Evolutionary conservation across 1,284 basidiomycete genomes (phyloP).

Genomic region (Ganoderma sinense): DNA sequence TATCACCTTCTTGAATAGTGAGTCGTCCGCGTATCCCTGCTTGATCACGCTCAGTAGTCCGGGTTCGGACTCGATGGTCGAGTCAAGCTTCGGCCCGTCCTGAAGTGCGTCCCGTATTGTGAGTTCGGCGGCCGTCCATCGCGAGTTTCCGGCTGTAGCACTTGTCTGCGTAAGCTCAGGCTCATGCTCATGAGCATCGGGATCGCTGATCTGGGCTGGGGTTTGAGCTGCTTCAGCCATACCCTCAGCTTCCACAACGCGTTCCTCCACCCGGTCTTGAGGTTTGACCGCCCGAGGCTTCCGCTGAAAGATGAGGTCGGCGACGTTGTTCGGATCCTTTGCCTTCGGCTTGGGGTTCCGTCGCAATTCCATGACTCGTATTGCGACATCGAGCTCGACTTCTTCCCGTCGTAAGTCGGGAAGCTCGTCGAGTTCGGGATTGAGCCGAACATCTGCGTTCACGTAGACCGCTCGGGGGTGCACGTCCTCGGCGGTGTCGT

Average conservation of each 20-base stretch:
- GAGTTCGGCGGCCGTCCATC: too few relatives aligned
- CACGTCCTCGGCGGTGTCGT: slow-evolving; percentile 32
- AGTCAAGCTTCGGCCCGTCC: neutral
- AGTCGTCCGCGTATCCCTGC: neutral
- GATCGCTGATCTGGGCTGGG: too few relatives aligned
- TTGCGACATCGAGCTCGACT: neutral
- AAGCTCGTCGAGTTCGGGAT: slow-evolving; percentile 35
- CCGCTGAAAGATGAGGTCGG: neutral
- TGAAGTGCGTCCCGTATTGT: neutral
- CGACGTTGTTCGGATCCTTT: neutral
- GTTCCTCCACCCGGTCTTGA: too few relatives aligned
- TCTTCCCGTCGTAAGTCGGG: slow-evolving; percentile 20
- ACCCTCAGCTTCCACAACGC: too few relatives aligned
- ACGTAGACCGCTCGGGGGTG: slow-evolving; percentile 38
- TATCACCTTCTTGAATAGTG: neutral
- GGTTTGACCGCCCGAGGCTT: neutral
- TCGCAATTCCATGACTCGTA: slow-evolving; percentile 1
- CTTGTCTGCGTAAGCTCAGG: too few relatives aligned
- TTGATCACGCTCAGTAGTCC: neutral
- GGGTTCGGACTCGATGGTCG: neutral
- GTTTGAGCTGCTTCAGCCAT: too few relatives aligned
- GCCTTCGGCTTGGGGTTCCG: neutral
- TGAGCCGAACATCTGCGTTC: slow-evolving; percentile 36
- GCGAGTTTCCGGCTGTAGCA: too few relatives aligned
- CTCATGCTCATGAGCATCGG: too few relatives aligned